Conservation (phyloP, 2,329 filamentous ascomycete species). For the Aspergillus sp. region DNA sequence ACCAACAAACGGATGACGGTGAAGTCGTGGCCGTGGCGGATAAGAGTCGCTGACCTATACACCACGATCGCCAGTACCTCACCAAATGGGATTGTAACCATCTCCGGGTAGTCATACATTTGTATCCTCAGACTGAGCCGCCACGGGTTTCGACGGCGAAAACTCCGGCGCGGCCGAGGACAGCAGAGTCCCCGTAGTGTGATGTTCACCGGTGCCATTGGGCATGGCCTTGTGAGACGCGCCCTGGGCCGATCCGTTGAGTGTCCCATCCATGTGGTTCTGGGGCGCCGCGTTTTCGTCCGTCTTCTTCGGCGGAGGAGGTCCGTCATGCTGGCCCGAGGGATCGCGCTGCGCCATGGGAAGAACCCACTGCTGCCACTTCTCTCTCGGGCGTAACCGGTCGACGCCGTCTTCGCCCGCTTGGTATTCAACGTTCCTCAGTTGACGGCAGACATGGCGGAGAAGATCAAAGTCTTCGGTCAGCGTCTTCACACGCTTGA, state of each 20-base stretch:
- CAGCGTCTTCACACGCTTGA: conserved; percentile 71
- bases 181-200: conserved; percentile 42
- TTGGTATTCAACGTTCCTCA: conserved; percentile 63
- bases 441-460: conserved; percentile 64
- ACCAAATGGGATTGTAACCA: conserved; percentile 42
- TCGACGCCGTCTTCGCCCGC: conserved; percentile 68
- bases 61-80: conserved; percentile 48
- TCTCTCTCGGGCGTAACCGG: conserved; percentile 62
- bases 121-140: conserved; percentile 23
- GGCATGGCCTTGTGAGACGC: conserved; percentile 14
- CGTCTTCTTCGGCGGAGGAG: conserved; percentile 27
- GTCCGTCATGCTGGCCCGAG: conserved; percentile 64
- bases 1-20: too few relatives aligned
- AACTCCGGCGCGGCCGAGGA: conserved; percentile 58
- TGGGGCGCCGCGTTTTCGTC: conserved; percentile 33
- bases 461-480: conserved; percentile 65
- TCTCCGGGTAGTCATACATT: conserved; percentile 27
- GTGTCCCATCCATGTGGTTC: conserved; percentile 18
- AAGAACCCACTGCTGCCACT: conserved; percentile 74
- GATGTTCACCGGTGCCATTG: conserved; percentile 33
- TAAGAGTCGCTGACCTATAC: conserved; percentile 31
- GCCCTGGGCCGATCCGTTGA: conserved; percentile 20
- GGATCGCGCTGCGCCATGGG: conserved; percentile 61
- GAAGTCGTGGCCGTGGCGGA: conserved; percentile 23
- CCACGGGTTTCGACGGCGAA: conserved; percentile 35